phyloP scores from a whole-genome alignment of 163 green algal species.

The Smithsoniella earleae region DNA sequence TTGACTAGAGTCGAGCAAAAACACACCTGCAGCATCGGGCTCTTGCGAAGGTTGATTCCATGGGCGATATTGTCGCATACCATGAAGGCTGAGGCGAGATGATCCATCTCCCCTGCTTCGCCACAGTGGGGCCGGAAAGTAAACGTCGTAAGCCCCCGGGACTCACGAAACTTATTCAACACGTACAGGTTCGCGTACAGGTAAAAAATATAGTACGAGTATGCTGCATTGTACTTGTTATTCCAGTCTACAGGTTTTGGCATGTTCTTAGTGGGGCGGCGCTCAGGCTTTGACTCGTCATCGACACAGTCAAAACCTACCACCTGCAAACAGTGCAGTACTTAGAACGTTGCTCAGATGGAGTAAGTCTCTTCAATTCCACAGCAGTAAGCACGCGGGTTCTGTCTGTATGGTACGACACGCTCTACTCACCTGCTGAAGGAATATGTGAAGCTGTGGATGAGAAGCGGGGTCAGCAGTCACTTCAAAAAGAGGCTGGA shows the following conservation, averaged over 20 bases:
- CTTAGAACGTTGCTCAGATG: background rate
- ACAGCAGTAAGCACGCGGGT: too few species aligned
- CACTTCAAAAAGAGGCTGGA: constrained; percentile 94
- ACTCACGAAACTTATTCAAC: constrained; percentile 86
- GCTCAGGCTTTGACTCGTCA: constrained; percentile 95
- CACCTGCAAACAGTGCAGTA: constrained; percentile 50
- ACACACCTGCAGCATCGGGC: constrained; percentile 84
- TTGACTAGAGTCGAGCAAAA: too few species aligned
- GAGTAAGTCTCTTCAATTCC: too few species aligned
- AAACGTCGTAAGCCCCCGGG: constrained; percentile 82
- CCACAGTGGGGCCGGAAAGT: constrained; percentile 53
- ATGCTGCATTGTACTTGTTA: constrained; percentile 92
- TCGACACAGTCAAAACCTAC: constrained; percentile 99
- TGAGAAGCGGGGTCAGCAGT: constrained; percentile 83
- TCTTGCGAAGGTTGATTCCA: constrained; percentile 97
- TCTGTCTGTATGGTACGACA: too few species aligned
- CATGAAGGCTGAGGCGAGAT: constrained; percentile 84
- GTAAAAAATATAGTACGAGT: constrained; percentile 92
- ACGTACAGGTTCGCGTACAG: constrained; percentile 93
- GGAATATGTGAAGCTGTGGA: constrained; percentile 94
- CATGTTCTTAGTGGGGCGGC: constrained; percentile 93
- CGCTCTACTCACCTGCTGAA: constrained; percentile 68
- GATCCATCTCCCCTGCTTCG: constrained; percentile 95
- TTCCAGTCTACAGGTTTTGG: constrained; percentile 73
- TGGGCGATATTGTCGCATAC: constrained; percentile 95